A percentile compares a stretch with the other conserved stretches of the same genome.
Conservation (phyloP, 164 flowering plant genomes). For the Paratinospora sagittata region DNA sequence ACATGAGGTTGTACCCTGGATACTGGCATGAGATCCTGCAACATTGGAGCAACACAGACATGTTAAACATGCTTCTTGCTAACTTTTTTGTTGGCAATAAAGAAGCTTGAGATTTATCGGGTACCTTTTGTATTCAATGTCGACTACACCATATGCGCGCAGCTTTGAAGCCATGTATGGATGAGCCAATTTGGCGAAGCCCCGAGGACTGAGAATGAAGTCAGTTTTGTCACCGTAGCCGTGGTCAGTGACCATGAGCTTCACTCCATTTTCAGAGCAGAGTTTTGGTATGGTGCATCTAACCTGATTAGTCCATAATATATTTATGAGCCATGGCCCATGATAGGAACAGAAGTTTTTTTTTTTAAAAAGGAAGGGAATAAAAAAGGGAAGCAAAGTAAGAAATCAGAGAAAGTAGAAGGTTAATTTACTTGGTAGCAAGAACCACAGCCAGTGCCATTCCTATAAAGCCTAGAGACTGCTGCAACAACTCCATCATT, state of each 20-base stretch:
- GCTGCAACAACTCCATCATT: slow-evolving; percentile 62
- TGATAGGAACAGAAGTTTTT: background rate
- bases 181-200: slow-evolving; percentile 48
- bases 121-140: slow-evolving; percentile 53
- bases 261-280: slow-evolving; percentile 54
- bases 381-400: too few relatives aligned
- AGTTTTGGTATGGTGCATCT: slow-evolving; percentile 51
- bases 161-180: slow-evolving; percentile 33
- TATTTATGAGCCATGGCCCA: background rate
- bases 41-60: background rate
- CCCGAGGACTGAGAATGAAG: slow-evolving; percentile 65
- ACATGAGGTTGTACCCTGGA: slow-evolving; percentile 36
- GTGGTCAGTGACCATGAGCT: slow-evolving; percentile 65
- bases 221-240: slow-evolving; percentile 77
- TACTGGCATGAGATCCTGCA: slow-evolving; percentile 52
- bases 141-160: slow-evolving; percentile 63
- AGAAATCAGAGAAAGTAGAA: too few relatives aligned
- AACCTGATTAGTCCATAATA: slow-evolving; percentile 31
- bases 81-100: background rate
- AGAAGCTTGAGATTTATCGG: background rate
- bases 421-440: slow-evolving; percentile 58
- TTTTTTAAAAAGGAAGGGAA: background rate
- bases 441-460: slow-evolving; percentile 81
- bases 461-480: slow-evolving; percentile 50
- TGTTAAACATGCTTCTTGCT: background rate